Percentiles rank a stretch among this genome's conserved stretches.
Conservation (phyloP, 768 basidiomycete genomes). For the Tylopilus plumbeoviolaceoides region DNA sequence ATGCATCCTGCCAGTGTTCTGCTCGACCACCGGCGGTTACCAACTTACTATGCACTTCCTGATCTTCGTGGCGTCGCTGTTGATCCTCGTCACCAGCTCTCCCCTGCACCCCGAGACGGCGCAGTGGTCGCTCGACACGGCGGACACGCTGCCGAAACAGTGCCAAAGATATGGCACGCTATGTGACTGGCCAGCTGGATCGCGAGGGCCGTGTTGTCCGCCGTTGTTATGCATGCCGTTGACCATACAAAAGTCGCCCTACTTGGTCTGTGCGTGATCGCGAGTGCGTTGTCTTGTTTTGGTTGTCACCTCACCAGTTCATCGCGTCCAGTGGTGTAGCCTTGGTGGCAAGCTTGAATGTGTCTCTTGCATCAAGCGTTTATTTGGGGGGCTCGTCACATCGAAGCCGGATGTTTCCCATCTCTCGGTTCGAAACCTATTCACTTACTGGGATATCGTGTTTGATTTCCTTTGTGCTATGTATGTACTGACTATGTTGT, state of each 20-base stretch:
- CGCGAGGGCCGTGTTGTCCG: conserved; percentile 15
- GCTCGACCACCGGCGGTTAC: neutral
- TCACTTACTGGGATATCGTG: too few relatives aligned
- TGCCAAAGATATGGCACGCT: conserved; percentile 4
- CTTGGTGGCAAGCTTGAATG: too few relatives aligned
- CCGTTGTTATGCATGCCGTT: conserved; percentile 13
- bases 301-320: neutral
- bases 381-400: too few relatives aligned
- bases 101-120: neutral
- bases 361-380: too few relatives aligned
- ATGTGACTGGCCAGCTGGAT: conserved; percentile 16
- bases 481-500: too few relatives aligned
- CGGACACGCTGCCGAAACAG: neutral
- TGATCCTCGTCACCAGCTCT: neutral
- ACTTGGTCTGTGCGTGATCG: conserved; percentile 9
- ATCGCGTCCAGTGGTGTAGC: neutral
- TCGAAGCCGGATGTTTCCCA: too few relatives aligned
- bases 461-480: too few relatives aligned
- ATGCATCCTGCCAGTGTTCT: neutral
- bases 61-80: neutral
- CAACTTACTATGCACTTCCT: neutral
- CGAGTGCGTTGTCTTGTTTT: neutral
- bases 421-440: too few relatives aligned
- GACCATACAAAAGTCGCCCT: conserved; percentile 1
- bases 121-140: neutral